A percentile compares a stretch with the other conserved stretches of the same genome.
phyloP scores from a whole-genome alignment of 495 filamentous ascomycete genomes.

The Lineolata rhizophorae region DNA sequence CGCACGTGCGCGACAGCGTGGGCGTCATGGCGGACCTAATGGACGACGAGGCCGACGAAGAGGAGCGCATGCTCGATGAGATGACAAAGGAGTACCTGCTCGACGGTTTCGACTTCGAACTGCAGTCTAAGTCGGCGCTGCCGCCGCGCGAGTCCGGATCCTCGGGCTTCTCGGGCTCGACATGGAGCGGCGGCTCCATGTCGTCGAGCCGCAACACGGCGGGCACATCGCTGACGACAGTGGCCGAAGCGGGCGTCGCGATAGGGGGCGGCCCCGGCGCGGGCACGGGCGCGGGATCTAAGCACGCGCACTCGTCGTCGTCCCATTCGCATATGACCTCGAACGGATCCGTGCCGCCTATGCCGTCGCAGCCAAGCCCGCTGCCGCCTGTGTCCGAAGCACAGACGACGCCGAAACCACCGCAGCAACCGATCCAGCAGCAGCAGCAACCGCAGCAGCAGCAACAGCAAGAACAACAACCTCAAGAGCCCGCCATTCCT shows the following conservation, averaged over 20 bases:
- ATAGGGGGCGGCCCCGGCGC: too few relatives aligned
- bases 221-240: constrained; percentile 50
- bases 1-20: constrained; percentile 16
- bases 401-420: constrained; percentile 11
- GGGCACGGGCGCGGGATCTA: too few relatives aligned
- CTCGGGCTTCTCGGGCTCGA: constrained; percentile 60
- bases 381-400: background rate
- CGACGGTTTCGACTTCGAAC: constrained; percentile 67
- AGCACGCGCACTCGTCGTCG: too few relatives aligned
- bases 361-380: too few relatives aligned
- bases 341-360: too few relatives aligned
- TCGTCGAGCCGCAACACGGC: constrained; percentile 57
- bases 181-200: constrained; percentile 75
- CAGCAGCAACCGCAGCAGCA: too few relatives aligned
- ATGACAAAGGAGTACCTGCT: constrained; percentile 75
- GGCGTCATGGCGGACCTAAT: constrained; percentile 25
- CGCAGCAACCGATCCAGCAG: too few relatives aligned
- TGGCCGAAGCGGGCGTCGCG: constrained; percentile 33
- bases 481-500: too few relatives aligned
- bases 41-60: constrained; percentile 69
- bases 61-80: constrained; percentile 79
- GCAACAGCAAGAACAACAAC: too few relatives aligned
- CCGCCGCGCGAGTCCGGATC: constrained; percentile 78
- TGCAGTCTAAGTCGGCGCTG: constrained; percentile 49
- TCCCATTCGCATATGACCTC: too few relatives aligned